These are phyloP conservation scores for Neobulgaria alba DNA, from an alignment of 2,329 filamentous ascomycete genomes.

Conservation along the genomic window DNA sequence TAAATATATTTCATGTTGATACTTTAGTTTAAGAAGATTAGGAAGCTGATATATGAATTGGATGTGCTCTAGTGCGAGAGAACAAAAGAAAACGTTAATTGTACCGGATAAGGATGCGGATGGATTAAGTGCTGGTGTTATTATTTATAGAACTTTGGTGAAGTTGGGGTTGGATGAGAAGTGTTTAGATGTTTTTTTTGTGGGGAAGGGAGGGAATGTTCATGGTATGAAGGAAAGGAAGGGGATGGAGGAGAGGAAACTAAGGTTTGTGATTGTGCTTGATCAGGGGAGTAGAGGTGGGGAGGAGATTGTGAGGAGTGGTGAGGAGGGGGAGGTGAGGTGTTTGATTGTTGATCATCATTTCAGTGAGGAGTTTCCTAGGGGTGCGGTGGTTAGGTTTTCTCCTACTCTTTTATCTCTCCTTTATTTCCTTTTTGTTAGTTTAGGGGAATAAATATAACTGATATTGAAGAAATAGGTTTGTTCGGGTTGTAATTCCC, in stretches of 20 bases:
- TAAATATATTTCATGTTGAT: too few species aligned
- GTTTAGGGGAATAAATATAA: too few species aligned
- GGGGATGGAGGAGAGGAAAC: conserved; percentile 40
- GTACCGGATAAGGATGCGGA: conserved; percentile 64
- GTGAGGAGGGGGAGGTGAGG: conserved; percentile 36
- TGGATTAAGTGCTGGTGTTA: conserved; percentile 55
- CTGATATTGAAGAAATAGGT: conserved; percentile 37
- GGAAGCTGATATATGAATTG: background rate
- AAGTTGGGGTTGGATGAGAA: conserved; percentile 46
- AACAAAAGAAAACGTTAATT: conserved; percentile 46
- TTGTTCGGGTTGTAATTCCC: conserved; percentile 54
- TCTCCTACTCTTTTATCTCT: background rate
- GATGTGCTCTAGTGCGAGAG: conserved; percentile 35
- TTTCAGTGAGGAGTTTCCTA: conserved; percentile 46
- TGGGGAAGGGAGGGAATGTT: conserved; percentile 50
- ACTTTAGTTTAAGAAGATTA: too few species aligned
- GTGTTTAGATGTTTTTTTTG: conserved; percentile 48
- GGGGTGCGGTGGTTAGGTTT: conserved; percentile 24
- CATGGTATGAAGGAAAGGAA: conserved; percentile 44
- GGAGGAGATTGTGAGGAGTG: conserved; percentile 45
- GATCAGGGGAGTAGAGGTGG: conserved; percentile 55
- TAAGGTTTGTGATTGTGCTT: conserved; percentile 52
- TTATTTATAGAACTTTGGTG: conserved; percentile 50
- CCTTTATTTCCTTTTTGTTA: background rate
- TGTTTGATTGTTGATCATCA: conserved; percentile 60